Base-by-base conservation (phyloP, 108 stramenopile species). In the Cyclotella baltica region DNA sequence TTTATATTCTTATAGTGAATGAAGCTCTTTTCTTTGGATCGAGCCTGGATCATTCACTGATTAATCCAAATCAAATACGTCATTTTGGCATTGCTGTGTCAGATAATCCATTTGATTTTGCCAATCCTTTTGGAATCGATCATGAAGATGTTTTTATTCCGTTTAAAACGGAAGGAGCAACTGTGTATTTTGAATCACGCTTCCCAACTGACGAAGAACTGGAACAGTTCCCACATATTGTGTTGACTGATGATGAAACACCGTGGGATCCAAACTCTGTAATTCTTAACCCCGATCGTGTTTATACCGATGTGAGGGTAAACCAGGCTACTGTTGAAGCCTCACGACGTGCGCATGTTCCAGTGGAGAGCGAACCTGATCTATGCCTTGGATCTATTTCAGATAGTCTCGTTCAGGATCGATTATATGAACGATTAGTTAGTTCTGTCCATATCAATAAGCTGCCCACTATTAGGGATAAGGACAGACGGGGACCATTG, bases 1-100 rank as follows among this genome's bases (percentile, higher is more conserved):
- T 16, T 1, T 76, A 76, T 52, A 67, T 76, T 22, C 11, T 76
- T 0, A 34, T 68, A 0, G 18, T 76, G 19, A 76, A 76, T 28
- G 66, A 76, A 30, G 75, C 52, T 0, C 50, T 76, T 4, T 76
- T 47, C 31, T 68, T 70, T 52, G 74, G 74, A 80, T 31, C 78
- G 73, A 36, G 40, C 71, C 1, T 64, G 78, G 0, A n/a, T n/a
- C n/a, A n/a, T n/a, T n/a, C n/a, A n/a, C n/a, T n/a, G n/a, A n/a
- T n/a, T n/a, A n/a, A n/a, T n/a, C n/a, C n/a, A n/a, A n/a, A n/a
- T n/a, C n/a, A n/a, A n/a, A n/a, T n/a, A n/a, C n/a, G n/a, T n/a
- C 19, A 30, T 28, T 70, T 51, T 40, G 68, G 61, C 0, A 62
- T 67, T 8, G 15, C 10, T 0, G 56, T 76, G 3, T 59, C 22